Evolutionary conservation across 768 basidiomycete species (phyloP), one percentile per base, ranked within the genome.

Genomic region (Mycena leptocephala): DNA sequence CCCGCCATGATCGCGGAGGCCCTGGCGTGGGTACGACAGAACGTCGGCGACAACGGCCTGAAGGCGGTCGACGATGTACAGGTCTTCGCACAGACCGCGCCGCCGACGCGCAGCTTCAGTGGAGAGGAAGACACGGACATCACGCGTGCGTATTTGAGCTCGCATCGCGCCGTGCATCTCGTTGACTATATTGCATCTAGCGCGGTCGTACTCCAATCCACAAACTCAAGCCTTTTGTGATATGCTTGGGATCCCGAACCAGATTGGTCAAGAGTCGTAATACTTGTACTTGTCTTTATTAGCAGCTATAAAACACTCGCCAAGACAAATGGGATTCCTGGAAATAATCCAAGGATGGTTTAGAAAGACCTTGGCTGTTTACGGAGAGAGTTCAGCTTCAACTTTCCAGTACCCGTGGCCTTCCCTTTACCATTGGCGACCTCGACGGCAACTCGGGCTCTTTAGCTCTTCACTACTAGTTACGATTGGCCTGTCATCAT

Each of bases 221-320:
- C 97, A 99, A 81, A 99, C 97, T 0, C 92, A 91, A 66, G 93
- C 96, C 3, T 95, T 99, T 79, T 96, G 95, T 81, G 82, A 85
- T 24, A 91, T 99, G 91, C 82, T 99, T 46, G 90, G 90, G 22
- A 90, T 99, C 46, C 89, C 92, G 74, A 96, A 98, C 85, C 94
- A 91, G 78, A 86, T 90, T 22, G 71, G n/a, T n/a, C n/a, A n/a
- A n/a, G n/a, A n/a, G n/a, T n/a, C n/a, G n/a, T n/a, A n/a, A n/a
- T n/a, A n/a, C n/a, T n/a, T n/a, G n/a, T n/a, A n/a, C n/a, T n/a
- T n/a, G n/a, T n/a, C n/a, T n/a, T n/a, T n/a, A n/a, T n/a, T n/a
- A n/a, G n/a, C n/a, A n/a, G n/a, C n/a, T n/a, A n/a, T n/a, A n/a
- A n/a, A n/a, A n/a, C n/a, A n/a, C n/a, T n/a, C n/a, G n/a, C n/a